Evolutionary conservation across 1,139 yeast species (phyloP).

Genomic region (Candida pseudoviswanathii): DNA sequence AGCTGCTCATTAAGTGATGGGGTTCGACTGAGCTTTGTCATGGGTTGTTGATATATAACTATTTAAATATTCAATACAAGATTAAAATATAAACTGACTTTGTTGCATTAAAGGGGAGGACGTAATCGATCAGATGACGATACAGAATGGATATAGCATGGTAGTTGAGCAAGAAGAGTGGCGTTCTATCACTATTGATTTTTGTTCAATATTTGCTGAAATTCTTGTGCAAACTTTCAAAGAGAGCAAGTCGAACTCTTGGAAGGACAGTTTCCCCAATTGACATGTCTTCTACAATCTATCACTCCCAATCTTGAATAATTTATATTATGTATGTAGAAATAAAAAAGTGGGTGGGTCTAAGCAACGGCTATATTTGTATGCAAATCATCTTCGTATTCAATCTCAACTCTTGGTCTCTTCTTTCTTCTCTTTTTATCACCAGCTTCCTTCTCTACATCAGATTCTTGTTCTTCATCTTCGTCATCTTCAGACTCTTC

Average conservation of each 20-base stretch:
- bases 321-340: too few relatives aligned
- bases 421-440: constrained; percentile 38
- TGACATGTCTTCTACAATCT: too few relatives aligned
- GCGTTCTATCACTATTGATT: too few relatives aligned
- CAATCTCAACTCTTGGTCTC: constrained; percentile 81
- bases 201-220: too few relatives aligned
- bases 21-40: neutral
- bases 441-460: constrained; percentile 44
- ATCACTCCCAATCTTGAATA: too few relatives aligned
- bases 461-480: constrained; percentile 26
- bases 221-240: too few relatives aligned
- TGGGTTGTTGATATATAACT: neutral
- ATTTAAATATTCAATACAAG: neutral
- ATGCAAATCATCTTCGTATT: constrained; percentile 59
- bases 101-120: too few relatives aligned
- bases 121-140: too few relatives aligned
- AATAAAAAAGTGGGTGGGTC: neutral
- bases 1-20: constrained; percentile 40
- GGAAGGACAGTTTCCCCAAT: too few relatives aligned
- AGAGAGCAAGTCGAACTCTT: too few relatives aligned
- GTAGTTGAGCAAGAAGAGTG: too few relatives aligned
- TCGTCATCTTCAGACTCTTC: constrained; percentile 34
- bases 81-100: too few relatives aligned
- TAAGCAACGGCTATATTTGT: constrained; percentile 31
- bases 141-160: neutral